phyloP scores from a whole-genome alignment of 2,329 filamentous ascomycete species.

The Xylariaceae sp. region DNA sequence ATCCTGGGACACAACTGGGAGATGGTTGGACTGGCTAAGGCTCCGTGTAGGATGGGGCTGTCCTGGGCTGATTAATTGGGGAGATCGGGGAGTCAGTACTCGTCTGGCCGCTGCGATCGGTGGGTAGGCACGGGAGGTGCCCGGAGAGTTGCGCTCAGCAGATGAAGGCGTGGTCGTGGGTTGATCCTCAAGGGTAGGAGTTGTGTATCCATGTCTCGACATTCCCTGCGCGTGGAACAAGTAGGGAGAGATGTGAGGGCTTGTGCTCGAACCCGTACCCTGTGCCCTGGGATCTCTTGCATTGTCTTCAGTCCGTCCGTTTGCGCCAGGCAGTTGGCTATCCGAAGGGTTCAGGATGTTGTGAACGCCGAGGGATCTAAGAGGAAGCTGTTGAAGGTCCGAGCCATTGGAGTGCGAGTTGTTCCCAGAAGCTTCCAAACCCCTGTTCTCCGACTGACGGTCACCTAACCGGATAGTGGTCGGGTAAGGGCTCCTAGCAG shows the following conservation, averaged over 20 bases:
- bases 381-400: slow-evolving; percentile 26
- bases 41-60: slow-evolving; percentile 31
- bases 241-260: slow-evolving; percentile 24
- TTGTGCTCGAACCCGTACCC: slow-evolving; percentile 23
- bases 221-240: slow-evolving; percentile 23
- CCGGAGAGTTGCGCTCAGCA: slow-evolving; percentile 32
- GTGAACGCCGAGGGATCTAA: slow-evolving; percentile 38
- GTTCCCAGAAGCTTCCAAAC: slow-evolving; percentile 28
- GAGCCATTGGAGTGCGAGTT: slow-evolving; percentile 30
- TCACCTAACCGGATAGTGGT: slow-evolving; percentile 32
- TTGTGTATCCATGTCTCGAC: slow-evolving; percentile 22
- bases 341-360: slow-evolving; percentile 42
- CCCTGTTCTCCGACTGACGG: slow-evolving; percentile 24
- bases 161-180: slow-evolving; percentile 26
- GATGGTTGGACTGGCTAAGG: slow-evolving; percentile 21
- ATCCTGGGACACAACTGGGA: slow-evolving; percentile 17
- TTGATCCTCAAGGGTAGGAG: slow-evolving; percentile 21
- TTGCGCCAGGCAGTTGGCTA: slow-evolving; percentile 25
- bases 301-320: slow-evolving; percentile 16
- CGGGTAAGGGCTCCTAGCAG: slow-evolving; percentile 32
- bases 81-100: slow-evolving; percentile 55
- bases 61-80: slow-evolving; percentile 48
- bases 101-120: slow-evolving; percentile 37
- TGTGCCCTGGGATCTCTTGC: slow-evolving; percentile 17
- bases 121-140: slow-evolving; percentile 28